Percentiles rank a stretch among this genome's conserved stretches.
Conservation (phyloP, 139 green algal genomes). For the Coccomyxa sp. region DNA sequence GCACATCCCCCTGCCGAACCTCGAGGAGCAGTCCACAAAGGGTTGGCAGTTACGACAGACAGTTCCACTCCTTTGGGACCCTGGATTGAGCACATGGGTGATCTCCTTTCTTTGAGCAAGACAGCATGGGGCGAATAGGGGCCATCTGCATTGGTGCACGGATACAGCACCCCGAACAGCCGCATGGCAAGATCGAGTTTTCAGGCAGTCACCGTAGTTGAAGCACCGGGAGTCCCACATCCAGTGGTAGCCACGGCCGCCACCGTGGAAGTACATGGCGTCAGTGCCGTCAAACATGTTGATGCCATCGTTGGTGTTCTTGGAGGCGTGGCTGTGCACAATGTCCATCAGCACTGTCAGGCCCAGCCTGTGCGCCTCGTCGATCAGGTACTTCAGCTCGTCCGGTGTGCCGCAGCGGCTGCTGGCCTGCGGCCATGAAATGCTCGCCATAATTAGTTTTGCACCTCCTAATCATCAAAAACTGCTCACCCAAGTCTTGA, state of each 20-base stretch:
- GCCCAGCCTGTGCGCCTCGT: constrained; percentile 81
- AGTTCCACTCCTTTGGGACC: no score
- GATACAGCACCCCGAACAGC: no score
- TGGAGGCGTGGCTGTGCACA: constrained; percentile 84
- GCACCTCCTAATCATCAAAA: background rate
- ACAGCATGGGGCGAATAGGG: no score
- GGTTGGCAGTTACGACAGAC: no score
- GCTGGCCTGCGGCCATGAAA: constrained; percentile 30
- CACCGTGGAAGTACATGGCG: constrained; percentile 87
- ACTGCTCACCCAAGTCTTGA: no score
- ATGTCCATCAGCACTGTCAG: constrained; percentile 85
- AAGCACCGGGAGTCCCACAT: constrained; percentile 99
- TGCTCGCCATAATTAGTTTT: no score
- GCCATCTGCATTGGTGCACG: no score
- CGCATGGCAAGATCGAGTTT: no score
- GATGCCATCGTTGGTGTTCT: constrained; percentile 94
- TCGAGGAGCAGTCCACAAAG: no score
- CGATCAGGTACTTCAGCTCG: constrained; percentile 95
- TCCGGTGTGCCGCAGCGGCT: constrained; percentile 93
- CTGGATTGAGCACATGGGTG: no score
- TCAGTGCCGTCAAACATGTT: constrained; percentile 98
- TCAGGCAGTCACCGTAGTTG: constrained; percentile 83
- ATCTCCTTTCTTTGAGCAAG: no score
- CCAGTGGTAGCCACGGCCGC: constrained; percentile 85
- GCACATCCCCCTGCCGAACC: background rate